Evolutionary conservation across 805 yeast genomes (phyloP).

Genomic region (Priceomyces fermenticarens): DNA sequence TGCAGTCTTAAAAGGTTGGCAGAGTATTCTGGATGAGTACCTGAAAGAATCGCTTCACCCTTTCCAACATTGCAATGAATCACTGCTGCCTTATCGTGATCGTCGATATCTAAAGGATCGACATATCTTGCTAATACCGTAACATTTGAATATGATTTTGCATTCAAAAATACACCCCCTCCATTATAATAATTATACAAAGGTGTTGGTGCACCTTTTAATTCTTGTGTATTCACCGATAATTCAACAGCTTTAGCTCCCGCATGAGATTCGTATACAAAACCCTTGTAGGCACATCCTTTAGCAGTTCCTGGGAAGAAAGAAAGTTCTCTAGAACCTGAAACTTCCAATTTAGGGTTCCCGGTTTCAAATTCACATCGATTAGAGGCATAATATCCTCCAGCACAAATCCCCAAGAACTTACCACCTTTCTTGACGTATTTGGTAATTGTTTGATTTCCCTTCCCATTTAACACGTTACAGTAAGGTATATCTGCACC

Average conservation of each 20-base stretch:
- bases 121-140: slow-evolving; percentile 71
- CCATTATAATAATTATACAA: slow-evolving; percentile 72
- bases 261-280: slow-evolving; percentile 67
- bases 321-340: slow-evolving; percentile 78
- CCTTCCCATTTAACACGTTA: slow-evolving; percentile 63
- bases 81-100: slow-evolving; percentile 60
- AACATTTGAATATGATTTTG: slow-evolving; percentile 56
- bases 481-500: slow-evolving; percentile 95
- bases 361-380: slow-evolving; percentile 85
- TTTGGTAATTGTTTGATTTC: slow-evolving; percentile 56
- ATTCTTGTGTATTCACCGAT: slow-evolving; percentile 30
- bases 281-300: slow-evolving; percentile 82
- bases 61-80: slow-evolving; percentile 64
- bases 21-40: slow-evolving; percentile 87
- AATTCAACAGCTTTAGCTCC: slow-evolving; percentile 69
- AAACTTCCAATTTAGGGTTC: slow-evolving; percentile 65
- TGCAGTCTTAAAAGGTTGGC: slow-evolving; percentile 46
- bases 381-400: slow-evolving; percentile 80
- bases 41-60: slow-evolving; percentile 75
- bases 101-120: slow-evolving; percentile 52
- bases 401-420: slow-evolving; percentile 90
- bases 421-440: slow-evolving; percentile 78
- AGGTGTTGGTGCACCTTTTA: slow-evolving; percentile 21
- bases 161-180: slow-evolving; percentile 82
- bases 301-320: slow-evolving; percentile 81